Evolutionary conservation across 108 stramenopile species (phyloP), one percentile per base, ranked within the genome.

Genomic region (Nitzschia sp.): DNA sequence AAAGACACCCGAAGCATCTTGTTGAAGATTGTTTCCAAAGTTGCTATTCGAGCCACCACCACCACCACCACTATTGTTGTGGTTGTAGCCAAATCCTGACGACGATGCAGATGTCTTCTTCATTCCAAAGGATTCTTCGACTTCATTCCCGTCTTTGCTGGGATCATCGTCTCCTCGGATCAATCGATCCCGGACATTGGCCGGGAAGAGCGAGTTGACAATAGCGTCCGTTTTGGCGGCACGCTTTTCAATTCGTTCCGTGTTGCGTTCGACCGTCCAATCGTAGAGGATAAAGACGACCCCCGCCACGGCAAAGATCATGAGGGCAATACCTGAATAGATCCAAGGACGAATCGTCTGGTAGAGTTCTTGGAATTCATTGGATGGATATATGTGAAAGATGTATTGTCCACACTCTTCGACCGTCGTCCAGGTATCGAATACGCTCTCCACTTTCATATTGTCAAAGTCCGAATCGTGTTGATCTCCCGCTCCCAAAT

Each of bases 311-410:
- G 13, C 5, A 32, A 69, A 69, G 27, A 69, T 27, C 9, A 52
- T 25, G 29, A 59, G 22, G 28, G 47, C 56, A 2, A 46, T 34
- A 8, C 31, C 21, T 22, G 68, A 55, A 33, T 47, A 69, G 8
- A 36, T 1, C 57, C 30, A 11, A 2, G 53, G 44, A 0, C n/a
- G n/a, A 29, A 50, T 68, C 31, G 53, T 54, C 33, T 26, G 19
- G 30, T 54, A 53, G 6, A 3, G 2, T 3, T 46, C 25, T 19
- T 22, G 30, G 17, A 64, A 52, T 8, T 53, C 53, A 15, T 54
- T 31, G 17, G 38, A 26, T 22, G 66, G 66, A 44, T 69, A 69
- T 1, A 69, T 31, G n/a, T 56, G 8, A 32, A 65, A 45, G 26
- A 1, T 16, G 48, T 52, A 65, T 5, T 19, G 27, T 9, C 32